Percentiles rank a stretch among this genome's conserved stretches.
These are phyloP conservation scores for Amaranthus hypochondriacus DNA, from an alignment of 148 eudicot species.

Conservation along the genomic window DNA sequence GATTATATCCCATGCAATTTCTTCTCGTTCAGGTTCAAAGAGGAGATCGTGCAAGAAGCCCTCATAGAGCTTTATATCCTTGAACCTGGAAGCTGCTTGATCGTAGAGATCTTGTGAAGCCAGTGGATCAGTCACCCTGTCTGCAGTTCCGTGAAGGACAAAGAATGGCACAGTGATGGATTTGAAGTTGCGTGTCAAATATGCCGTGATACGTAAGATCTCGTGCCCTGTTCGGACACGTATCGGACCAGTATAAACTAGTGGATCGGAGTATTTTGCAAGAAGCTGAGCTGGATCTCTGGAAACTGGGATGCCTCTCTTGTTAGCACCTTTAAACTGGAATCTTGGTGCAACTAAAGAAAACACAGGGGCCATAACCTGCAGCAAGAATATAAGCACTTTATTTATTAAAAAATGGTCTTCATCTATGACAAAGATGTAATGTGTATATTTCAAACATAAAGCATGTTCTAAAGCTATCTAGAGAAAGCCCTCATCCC, in stretches of 20 bases:
- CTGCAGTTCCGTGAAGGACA: constrained; percentile 92
- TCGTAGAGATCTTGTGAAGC: constrained; percentile 78
- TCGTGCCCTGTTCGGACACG: constrained; percentile 91
- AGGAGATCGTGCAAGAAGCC: constrained; percentile 93
- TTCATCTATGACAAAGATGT: too few species aligned
- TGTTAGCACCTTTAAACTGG: constrained; percentile 92
- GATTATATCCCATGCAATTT: constrained; percentile 75
- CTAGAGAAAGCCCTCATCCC: too few species aligned
- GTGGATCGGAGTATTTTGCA: constrained; percentile 90
- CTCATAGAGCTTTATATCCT: constrained; percentile 81
- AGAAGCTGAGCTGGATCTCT: constrained; percentile 82
- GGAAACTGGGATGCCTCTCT: constrained; percentile 81
- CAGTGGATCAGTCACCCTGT: constrained; percentile 80
- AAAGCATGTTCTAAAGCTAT: too few species aligned
- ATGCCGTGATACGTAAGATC: constrained; percentile 69
- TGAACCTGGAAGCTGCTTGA: constrained; percentile 65
- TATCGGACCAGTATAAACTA: constrained; percentile 90
- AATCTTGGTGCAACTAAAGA: constrained; percentile 78
- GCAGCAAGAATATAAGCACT: constrained; percentile 13
- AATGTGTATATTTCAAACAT: too few species aligned
- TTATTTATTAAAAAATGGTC: too few species aligned
- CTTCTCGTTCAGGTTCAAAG: constrained; percentile 95
- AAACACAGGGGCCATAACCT: constrained; percentile 90
- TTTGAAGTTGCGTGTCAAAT: constrained; percentile 58
- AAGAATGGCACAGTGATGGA: constrained; percentile 76